These are phyloP conservation scores for Pythium phragmitis DNA, from an alignment of 352 stramenopile species.

Conservation along the genomic window DNA sequence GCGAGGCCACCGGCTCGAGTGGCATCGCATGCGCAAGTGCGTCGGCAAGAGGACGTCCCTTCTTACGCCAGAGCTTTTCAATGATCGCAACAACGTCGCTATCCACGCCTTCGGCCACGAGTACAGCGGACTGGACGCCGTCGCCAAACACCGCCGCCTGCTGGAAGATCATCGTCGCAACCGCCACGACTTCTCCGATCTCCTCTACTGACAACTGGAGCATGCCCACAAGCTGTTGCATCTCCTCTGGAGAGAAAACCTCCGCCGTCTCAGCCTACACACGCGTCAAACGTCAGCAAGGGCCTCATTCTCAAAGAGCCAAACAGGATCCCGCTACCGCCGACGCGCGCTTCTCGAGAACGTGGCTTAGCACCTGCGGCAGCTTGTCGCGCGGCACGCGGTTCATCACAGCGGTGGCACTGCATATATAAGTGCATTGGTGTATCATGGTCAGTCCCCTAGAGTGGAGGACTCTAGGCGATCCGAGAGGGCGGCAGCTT, in stretches of 20 bases:
- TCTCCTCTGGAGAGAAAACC: conserved; percentile 49
- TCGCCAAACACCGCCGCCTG: conserved; percentile 46
- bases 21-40: conserved; percentile 19
- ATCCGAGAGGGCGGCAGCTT: not conserved
- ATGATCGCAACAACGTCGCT: conserved; percentile 32
- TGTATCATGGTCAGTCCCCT: too few relatives aligned
- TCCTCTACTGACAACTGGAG: conserved; percentile 37
- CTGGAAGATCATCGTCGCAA: conserved; percentile 34
- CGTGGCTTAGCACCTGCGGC: conserved; percentile 46
- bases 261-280: conserved; percentile 17
- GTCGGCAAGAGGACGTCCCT: conserved; percentile 23
- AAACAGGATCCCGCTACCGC: not conserved
- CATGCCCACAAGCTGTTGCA: conserved; percentile 44
- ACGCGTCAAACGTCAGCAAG: not conserved
- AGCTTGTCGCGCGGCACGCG: conserved; percentile 46
- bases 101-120: conserved; percentile 29
- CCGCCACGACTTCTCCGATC: conserved; percentile 39
- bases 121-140: conserved; percentile 31
- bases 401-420: conserved; percentile 35
- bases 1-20: conserved; percentile 17
- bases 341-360: conserved; percentile 50
- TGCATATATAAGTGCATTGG: not conserved
- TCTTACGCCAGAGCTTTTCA: conserved; percentile 67
- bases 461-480: not conserved
- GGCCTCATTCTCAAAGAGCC: not conserved